Percentiles rank a stretch among this genome's conserved stretches.
Conservation (phyloP, 2,329 filamentous ascomycete genomes). For the Leptographium lundbergii region DNA sequence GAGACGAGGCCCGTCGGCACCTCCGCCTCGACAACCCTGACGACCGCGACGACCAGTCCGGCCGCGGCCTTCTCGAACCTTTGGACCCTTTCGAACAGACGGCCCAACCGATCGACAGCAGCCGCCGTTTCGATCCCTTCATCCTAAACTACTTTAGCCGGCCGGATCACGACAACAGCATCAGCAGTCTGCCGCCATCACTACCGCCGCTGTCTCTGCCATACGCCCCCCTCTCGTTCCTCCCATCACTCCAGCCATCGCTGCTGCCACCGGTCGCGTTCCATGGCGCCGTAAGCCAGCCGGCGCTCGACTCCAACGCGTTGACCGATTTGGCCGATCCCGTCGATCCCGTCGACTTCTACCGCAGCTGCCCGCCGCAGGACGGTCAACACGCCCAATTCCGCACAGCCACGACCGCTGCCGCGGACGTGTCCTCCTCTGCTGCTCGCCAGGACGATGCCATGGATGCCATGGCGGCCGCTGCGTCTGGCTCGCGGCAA, state of each 20-base stretch:
- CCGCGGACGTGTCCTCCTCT: neutral
- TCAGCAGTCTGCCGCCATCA: neutral
- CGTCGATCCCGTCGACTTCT: slow-evolving; percentile 9
- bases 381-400: neutral
- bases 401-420: neutral
- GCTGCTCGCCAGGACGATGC: slow-evolving; percentile 16
- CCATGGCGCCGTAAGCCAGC: neutral
- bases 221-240: neutral
- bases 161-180: neutral
- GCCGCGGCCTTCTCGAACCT: slow-evolving; percentile 8
- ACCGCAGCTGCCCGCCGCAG: slow-evolving; percentile 10
- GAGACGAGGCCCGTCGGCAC: slow-evolving; percentile 25
- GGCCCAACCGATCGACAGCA: neutral
- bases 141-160: neutral
- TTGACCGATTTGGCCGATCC: neutral
- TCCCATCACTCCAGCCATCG: neutral
- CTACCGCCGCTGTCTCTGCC: neutral
- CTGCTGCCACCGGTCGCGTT: slow-evolving; percentile 3
- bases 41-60: slow-evolving; percentile 16
- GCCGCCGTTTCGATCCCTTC: neutral
- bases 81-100: neutral
- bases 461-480: slow-evolving; percentile 31
- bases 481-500: slow-evolving; percentile 27
- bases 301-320: neutral
- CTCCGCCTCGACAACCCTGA: slow-evolving; percentile 13